Evolutionary conservation across 164 flowering plant genomes (phyloP).

Genomic region (Vitis cinerea): DNA sequence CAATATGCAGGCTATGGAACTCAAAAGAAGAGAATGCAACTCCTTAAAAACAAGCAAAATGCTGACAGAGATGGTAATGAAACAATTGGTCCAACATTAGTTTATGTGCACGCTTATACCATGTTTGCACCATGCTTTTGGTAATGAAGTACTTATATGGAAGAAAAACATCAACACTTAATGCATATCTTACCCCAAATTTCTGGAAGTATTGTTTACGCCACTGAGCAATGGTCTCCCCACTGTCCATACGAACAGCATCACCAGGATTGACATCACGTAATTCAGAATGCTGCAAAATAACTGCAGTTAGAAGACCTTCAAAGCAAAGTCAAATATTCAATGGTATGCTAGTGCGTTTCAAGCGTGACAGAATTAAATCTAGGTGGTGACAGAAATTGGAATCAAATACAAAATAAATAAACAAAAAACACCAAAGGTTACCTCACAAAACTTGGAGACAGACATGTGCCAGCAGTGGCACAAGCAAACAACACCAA

Average conservation of each 20-base stretch:
- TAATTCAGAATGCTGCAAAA: slow-evolving; percentile 65
- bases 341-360: neutral
- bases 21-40: no score
- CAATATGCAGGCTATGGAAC: no score
- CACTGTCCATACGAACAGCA: slow-evolving; percentile 59
- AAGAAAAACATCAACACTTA: no score
- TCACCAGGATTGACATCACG: slow-evolving; percentile 51
- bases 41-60: no score
- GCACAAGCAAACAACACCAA: slow-evolving; percentile 62
- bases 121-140: no score
- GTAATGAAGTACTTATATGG: no score
- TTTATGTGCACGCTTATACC: no score
- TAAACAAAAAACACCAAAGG: neutral
- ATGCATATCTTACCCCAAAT: slow-evolving; percentile 23
- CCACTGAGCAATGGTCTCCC: slow-evolving; percentile 69
- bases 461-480: slow-evolving; percentile 62
- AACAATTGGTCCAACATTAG: no score
- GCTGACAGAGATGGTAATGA: no score
- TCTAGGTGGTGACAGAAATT: no score
- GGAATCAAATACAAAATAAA: neutral
- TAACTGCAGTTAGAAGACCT: slow-evolving; percentile 1
- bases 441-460: slow-evolving; percentile 65
- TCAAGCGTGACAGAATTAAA: neutral
- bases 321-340: neutral
- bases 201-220: slow-evolving; percentile 48